Evolutionary conservation across 495 filamentous ascomycete genomes (phyloP).

Genomic region (Aspergillus biplanus): DNA sequence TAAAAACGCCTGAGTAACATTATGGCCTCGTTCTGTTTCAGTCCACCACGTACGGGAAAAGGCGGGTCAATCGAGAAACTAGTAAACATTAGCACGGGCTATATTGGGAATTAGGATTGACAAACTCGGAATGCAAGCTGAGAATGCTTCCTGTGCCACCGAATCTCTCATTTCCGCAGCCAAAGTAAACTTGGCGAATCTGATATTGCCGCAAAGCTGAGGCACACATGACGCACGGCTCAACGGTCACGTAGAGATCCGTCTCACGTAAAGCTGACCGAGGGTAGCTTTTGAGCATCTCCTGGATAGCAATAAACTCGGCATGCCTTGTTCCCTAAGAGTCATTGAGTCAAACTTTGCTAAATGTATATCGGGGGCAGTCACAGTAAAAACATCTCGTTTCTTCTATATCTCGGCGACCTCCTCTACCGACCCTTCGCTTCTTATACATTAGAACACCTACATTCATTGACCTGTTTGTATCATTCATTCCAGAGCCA

Average conservation of each 20-base stretch:
- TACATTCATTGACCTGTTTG: slow-evolving; percentile 81
- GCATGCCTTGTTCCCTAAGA: slow-evolving; percentile 86
- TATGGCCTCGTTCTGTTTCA: slow-evolving; percentile 86
- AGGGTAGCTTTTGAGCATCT: slow-evolving; percentile 60
- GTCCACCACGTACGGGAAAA: slow-evolving; percentile 78
- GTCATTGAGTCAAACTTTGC: not conserved
- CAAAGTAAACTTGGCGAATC: slow-evolving; percentile 86
- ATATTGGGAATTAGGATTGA: slow-evolving; percentile 7
- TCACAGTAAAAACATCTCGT: too few relatives aligned
- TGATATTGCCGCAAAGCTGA: slow-evolving; percentile 84
- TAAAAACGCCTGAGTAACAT: slow-evolving; percentile 91
- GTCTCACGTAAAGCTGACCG: slow-evolving; percentile 67
- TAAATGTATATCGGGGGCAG: not conserved
- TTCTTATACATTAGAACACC: slow-evolving; percentile 18
- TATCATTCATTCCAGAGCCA: slow-evolving; percentile 91
- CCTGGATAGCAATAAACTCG: slow-evolving; percentile 82
- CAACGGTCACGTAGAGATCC: slow-evolving; percentile 92
- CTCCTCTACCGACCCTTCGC: not conserved
- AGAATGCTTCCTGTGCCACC: slow-evolving; percentile 93
- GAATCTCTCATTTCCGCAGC: slow-evolving; percentile 94
- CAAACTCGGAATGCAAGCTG: slow-evolving; percentile 76
- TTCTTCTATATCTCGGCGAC: too few relatives aligned
- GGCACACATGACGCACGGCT: slow-evolving; percentile 98
- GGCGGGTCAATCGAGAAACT: slow-evolving; percentile 67
- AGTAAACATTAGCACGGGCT: slow-evolving; percentile 20